These are phyloP conservation scores for Pugionium dolabratum DNA, from an alignment of 345 rosid species.

Conservation along the genomic window DNA sequence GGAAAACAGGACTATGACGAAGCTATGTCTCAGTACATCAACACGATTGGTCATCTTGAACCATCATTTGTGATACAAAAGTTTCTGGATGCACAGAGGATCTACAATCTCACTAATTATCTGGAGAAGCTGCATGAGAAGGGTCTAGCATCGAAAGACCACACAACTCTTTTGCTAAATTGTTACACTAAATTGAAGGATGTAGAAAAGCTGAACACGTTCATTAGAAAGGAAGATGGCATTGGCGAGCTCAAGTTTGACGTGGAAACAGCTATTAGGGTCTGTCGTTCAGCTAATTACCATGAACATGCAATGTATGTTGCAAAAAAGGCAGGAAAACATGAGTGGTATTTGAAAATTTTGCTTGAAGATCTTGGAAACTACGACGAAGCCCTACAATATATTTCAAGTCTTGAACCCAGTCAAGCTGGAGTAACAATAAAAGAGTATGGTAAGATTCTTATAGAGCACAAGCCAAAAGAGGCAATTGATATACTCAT, in stretches of 20 bases:
- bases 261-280: conserved; percentile 97
- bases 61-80: conserved; percentile 98
- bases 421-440: conserved; percentile 96
- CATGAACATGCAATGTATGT: conserved; percentile 99
- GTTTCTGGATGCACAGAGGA: conserved; percentile 98
- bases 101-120: conserved; percentile 95
- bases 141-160: conserved; percentile 98
- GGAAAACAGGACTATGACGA: conserved; percentile 94
- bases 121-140: conserved; percentile 94
- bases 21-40: conserved; percentile 92
- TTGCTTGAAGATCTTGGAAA: conserved; percentile 93
- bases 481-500: conserved; percentile 89
- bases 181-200: conserved; percentile 96
- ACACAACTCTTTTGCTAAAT: conserved; percentile 91
- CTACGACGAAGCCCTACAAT: conserved; percentile 90
- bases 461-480: conserved; percentile 80
- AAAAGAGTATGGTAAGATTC: conserved; percentile 96
- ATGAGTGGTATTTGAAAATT: conserved; percentile 91
- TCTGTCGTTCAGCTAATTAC: conserved; percentile 96
- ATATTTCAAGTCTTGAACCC: conserved; percentile 91
- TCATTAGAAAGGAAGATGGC: conserved; percentile 89
- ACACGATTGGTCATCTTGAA: conserved; percentile 94
- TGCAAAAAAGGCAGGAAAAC: conserved; percentile 95
- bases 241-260: conserved; percentile 92
- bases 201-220: conserved; percentile 87